Base-by-base conservation (phyloP, 345 rosid genomes). In the Luvunga scandens region DNA sequence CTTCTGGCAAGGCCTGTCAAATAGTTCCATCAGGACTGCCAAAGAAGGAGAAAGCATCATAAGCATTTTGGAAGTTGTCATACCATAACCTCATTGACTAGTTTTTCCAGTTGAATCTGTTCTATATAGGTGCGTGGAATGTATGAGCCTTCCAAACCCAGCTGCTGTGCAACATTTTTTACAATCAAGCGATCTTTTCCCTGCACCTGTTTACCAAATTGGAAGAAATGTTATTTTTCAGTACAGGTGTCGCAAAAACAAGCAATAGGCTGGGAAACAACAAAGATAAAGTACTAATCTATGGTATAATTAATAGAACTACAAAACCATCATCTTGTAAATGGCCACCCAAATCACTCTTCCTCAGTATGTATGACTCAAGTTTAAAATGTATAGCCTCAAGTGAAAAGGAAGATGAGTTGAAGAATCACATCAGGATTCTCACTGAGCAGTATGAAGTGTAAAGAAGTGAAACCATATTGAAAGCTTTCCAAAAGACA, bases 81-180 rank as follows among this genome's bases (percentile, higher is more conserved):
- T 92, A 94, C 97, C 98, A 91, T 92, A 76, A 88, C 91, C 81
- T 94, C 98, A 74, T 90, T 88, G 80, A 94, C 87, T 75, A 94
- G 90, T 82, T 94, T 90, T 79, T 94, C 98, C 82, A 94, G 80
- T 80, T 94, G 98, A 80, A 94, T 94, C 82, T 92, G 97, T 81
- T 94, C 98, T 57, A 94, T 94, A 77, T 94, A 94, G 60, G 98
- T 92, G 9, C 97, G 95, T 31, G 98, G 89, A 83, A 86, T 80
- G 81, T 83, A 94, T 19, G 97, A 92, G 31, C 95, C 97, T 84
- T 92, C 95, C 88, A 94, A 73, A 59, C 91, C 95, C 60, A 92
- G 93, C 88, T 86, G 90, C 83, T 90, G 88, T 31, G 98, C 97
- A 80, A 87, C 87, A 77, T 65, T 61, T 86, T 82, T 86, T 72